Evolutionary conservation across 805 yeast species (phyloP).

Genomic region (Maudiozyma turicensis): DNA sequence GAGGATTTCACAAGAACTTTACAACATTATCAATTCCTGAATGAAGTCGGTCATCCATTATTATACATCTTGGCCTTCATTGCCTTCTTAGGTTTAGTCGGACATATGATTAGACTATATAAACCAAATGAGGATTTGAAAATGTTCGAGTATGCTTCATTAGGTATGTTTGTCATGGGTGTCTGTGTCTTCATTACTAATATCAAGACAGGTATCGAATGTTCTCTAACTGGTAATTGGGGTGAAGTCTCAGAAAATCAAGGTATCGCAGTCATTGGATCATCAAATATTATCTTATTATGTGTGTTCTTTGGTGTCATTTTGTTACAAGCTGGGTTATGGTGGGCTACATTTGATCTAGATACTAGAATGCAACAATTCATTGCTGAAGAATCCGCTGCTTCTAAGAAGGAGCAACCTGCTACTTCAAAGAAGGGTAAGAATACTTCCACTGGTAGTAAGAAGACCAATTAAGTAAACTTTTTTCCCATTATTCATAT

Average conservation of each 20-base stretch:
- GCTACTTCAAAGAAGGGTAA: slow-evolving; percentile 5
- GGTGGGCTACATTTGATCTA: slow-evolving; percentile 67
- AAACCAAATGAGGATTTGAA: slow-evolving; percentile 80
- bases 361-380: slow-evolving; percentile 30
- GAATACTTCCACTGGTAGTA: not conserved
- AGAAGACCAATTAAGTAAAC: not conserved
- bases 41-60: slow-evolving; percentile 41
- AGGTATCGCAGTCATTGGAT: slow-evolving; percentile 87
- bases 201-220: slow-evolving; percentile 66
- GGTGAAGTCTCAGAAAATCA: slow-evolving; percentile 84
- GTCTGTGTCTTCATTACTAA: slow-evolving; percentile 79
- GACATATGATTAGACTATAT: slow-evolving; percentile 67
- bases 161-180: slow-evolving; percentile 62
- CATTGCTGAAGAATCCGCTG: slow-evolving; percentile 21
- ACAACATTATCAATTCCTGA: slow-evolving; percentile 68
- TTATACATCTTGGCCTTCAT: slow-evolving; percentile 44
- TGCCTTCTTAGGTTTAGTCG: slow-evolving; percentile 62
- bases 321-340: slow-evolving; percentile 77
- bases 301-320: slow-evolving; percentile 69
- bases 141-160: slow-evolving; percentile 82
- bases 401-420: slow-evolving; percentile 3
- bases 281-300: slow-evolving; percentile 70
- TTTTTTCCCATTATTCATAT: not conserved
- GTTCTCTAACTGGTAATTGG: slow-evolving; percentile 70
- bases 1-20: slow-evolving; percentile 53